Conservation (phyloP, 371 early-diverging fungal species). For the Actinomortierella wolfii region DNA sequence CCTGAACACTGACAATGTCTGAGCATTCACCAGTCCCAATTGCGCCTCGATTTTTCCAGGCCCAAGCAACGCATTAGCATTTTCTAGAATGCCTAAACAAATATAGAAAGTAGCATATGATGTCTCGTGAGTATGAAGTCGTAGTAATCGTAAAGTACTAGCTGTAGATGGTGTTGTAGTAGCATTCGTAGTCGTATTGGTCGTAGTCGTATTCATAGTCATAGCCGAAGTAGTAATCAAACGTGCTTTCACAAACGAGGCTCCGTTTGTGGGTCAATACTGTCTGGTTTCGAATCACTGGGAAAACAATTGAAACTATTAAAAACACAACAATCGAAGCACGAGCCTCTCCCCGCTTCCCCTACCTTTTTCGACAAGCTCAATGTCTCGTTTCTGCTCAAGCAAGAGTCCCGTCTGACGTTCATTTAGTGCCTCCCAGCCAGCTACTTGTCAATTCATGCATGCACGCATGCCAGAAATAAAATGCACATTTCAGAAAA, state of each 20-base stretch:
- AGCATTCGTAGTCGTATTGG: background rate
- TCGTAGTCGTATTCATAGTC: background rate
- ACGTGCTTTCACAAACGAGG: background rate
- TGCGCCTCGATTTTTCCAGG: slow-evolving; percentile 21
- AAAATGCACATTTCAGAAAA: too few species aligned
- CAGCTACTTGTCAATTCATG: slow-evolving; percentile 11
- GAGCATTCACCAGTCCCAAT: slow-evolving; percentile 37
- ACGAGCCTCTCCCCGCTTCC: background rate
- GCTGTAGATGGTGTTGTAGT: too few species aligned
- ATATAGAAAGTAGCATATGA: background rate
- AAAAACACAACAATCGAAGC: too few species aligned
- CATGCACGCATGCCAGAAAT: too few species aligned
- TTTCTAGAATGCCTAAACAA: slow-evolving; percentile 34
- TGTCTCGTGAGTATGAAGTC: background rate
- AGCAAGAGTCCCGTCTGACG: slow-evolving; percentile 36
- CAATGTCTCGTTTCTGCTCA: slow-evolving; percentile 34
- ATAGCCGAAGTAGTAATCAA: background rate
- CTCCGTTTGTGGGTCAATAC: background rate
- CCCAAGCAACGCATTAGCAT: slow-evolving; percentile 39
- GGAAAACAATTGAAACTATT: too few species aligned
- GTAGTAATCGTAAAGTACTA: too few species aligned
- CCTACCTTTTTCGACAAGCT: slow-evolving; percentile 40
- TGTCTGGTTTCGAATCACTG: too few species aligned
- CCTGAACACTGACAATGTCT: slow-evolving; percentile 38
- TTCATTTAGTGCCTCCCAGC: slow-evolving; percentile 45